Evolutionary conservation across 306 rosid genomes (phyloP), one percentile per base, ranked within the genome.

Genomic region (Gynostemma pentaphyllum): DNA sequence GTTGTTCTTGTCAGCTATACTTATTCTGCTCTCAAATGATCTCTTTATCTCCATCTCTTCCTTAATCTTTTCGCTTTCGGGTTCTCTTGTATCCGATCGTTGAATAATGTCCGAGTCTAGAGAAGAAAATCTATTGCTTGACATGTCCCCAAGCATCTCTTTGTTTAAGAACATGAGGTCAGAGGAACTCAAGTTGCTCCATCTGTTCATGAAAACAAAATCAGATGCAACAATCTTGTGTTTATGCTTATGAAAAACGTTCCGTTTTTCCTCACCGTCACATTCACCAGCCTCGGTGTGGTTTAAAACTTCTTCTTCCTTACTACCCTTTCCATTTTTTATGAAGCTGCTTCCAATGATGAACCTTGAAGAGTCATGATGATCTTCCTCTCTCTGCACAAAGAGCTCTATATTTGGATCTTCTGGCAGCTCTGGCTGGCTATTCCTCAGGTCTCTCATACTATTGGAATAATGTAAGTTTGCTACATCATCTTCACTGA

Each of bases 151-250:
- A 34, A 92, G 72, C 94, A 92, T 78, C 65, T 92, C 94, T 0
- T 95, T 86, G 34, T 80, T 88, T 79, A 92, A 75, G 68, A 82
- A 86, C 81, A 88, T 74, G 40, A 92, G 81, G 75, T 88, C 99
- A 7, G 96, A 84, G 70, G 96, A 82, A 45, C 88, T 86, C 68
- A 86, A 75, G 52, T 76, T 81, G 71, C 99, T 92, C 94, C 99
- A 92, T 55, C 95, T 66, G 64, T 84, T 85, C 70, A 81, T 78
- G 77, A 83, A 76, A 50, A 81, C 86, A 56, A 88, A 80, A 75
- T 92, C 96, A 5, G 96, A 82, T 30, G 73, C 80, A 67, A 81
- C 56, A 24, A 92, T 88, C 77, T 42, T 84, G 69, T 91, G 98
- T 2, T 84, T 88, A 41, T 85, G 85, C 67, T 78, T 92, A 45